These are phyloP conservation scores for Cephaloascus fragrans DNA, from an alignment of 805 yeast species.

Conservation along the genomic window DNA sequence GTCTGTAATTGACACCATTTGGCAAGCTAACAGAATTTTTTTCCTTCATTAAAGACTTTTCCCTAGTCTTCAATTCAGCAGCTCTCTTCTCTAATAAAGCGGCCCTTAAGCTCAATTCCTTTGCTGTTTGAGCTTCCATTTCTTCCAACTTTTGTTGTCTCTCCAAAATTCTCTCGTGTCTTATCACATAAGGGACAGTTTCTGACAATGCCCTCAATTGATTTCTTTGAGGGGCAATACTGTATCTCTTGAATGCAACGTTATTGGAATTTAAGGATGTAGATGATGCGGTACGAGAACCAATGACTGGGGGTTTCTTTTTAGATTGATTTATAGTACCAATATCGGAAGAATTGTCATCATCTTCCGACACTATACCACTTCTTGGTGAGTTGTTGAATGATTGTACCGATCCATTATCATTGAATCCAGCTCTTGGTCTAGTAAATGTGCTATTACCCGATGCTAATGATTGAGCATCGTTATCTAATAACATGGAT, in stretches of 20 bases:
- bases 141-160: slow-evolving; percentile 75
- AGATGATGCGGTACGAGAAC: slow-evolving; percentile 18
- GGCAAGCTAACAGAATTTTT: neutral
- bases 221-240: slow-evolving; percentile 41
- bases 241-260: slow-evolving; percentile 29
- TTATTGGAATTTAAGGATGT: slow-evolving; percentile 20
- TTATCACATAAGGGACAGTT: slow-evolving; percentile 74
- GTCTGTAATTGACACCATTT: neutral
- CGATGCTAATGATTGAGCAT: neutral
- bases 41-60: slow-evolving; percentile 38
- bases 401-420: slow-evolving; percentile 9
- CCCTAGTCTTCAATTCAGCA: slow-evolving; percentile 59
- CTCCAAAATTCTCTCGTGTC: slow-evolving; percentile 66
- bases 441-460: neutral
- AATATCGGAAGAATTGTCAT: neutral
- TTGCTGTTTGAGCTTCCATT: slow-evolving; percentile 68
- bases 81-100: slow-evolving; percentile 69
- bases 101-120: slow-evolving; percentile 65
- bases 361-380: neutral
- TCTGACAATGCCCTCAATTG: slow-evolving; percentile 72
- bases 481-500: neutral
- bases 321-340: neutral
- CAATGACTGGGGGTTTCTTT: slow-evolving; percentile 7
- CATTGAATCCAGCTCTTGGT: neutral
- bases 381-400: slow-evolving; percentile 8